Conservation (phyloP, 2,329 filamentous ascomycete genomes). For the Dactylellina sp. region DNA sequence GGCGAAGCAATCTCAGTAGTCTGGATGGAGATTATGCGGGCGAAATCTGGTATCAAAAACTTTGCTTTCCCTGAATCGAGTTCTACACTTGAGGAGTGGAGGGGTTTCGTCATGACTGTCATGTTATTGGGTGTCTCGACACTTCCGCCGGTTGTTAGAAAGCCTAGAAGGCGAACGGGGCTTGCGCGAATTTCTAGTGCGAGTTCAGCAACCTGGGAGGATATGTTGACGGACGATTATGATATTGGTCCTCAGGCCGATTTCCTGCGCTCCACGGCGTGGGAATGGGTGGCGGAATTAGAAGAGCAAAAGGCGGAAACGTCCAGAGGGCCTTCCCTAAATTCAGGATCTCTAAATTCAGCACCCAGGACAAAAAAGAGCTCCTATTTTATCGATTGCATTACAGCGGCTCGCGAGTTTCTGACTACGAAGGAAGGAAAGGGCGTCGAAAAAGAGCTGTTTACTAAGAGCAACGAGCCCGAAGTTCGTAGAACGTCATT, state of each 20-base stretch:
- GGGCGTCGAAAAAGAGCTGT: constrained; percentile 73
- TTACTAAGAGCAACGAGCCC: constrained; percentile 72
- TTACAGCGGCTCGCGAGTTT: constrained; percentile 74
- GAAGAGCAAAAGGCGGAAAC: constrained; percentile 63
- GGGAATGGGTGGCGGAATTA: constrained; percentile 78
- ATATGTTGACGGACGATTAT: constrained; percentile 59
- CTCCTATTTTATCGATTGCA: constrained; percentile 66
- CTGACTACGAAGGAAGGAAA: constrained; percentile 71
- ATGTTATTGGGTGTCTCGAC: constrained; percentile 59
- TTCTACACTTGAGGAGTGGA: constrained; percentile 59
- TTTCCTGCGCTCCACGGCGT: constrained; percentile 71
- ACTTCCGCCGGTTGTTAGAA: constrained; percentile 58
- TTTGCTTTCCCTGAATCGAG: constrained; percentile 50
- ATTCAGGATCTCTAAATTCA: constrained; percentile 9
- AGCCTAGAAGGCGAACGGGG: constrained; percentile 59
- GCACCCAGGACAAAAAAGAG: constrained; percentile 61
- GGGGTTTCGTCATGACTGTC: constrained; percentile 60
- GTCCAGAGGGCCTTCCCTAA: constrained; percentile 24
- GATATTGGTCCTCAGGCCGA: constrained; percentile 60
- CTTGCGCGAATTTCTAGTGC: constrained; percentile 63
- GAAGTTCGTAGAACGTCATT: constrained; percentile 69
- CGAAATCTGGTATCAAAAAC: constrained; percentile 45
- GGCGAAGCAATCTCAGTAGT: constrained; percentile 59
- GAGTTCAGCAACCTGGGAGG: constrained; percentile 64
- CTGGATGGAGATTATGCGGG: constrained; percentile 59